Base-by-base conservation (phyloP, 768 basidiomycete species). In the Termitomyces heimii region DNA sequence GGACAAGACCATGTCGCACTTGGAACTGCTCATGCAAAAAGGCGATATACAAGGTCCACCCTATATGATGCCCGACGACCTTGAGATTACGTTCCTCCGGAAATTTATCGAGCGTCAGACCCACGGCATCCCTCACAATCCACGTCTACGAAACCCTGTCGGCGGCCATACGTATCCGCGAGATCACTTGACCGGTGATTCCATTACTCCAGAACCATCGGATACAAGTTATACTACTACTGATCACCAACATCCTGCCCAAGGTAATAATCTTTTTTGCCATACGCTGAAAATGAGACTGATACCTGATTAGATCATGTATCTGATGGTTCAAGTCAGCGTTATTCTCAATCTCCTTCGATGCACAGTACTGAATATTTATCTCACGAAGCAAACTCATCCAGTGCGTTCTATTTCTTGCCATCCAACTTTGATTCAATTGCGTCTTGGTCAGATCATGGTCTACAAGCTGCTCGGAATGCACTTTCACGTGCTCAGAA, bases 1-100 rank as follows among this genome's bases (percentile, higher is more conserved):
- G 70, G 89, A 92, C 71, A 92, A 90, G 70, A 89, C 87, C 52
- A 92, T 92, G 89, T 88, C 88, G 47, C 88, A 92, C 71, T 78
- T 92, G 45, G 89, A 92, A 69, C 78, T 91, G 2, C 82, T 91
- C 63, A 91, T 92, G 86, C 89, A 91, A 67, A 90, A 91, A 66
- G 88, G 88, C 66, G 89, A 92, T 61, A 92, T 92, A 31, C 87
- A 85, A 66, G 89, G 89, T 18, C 89, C 89, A 3, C 88, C 89
- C 24, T 91, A 91, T 69, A 64, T 79, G 58, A 92, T 92, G 89
- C 79, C 88, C 10, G 89, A 91, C 65, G 83, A 88, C 62, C 69
- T 89, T 66, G 89, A 92, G 65, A 77, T 92, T 58, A 70, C 84
- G 0, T 92, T 91, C 72, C 80, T 92, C 45, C 83, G 88, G 60